A percentile compares a stretch with the other conserved stretches of the same genome.
These are phyloP conservation scores for Suhomyces vadensis DNA, from an alignment of 805 yeast species.

Conservation along the genomic window DNA sequence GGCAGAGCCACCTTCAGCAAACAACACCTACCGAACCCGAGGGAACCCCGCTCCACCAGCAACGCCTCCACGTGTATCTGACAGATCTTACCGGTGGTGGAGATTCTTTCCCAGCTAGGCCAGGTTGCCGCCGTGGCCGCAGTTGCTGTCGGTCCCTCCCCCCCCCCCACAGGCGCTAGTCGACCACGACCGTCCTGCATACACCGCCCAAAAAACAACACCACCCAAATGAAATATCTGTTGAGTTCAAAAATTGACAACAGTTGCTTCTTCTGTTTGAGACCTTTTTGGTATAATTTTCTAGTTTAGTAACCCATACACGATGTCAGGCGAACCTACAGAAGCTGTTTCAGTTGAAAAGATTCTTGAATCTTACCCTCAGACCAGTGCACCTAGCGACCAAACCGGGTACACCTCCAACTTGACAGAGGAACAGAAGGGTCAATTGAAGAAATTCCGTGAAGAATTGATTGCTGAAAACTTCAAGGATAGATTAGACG, in stretches of 20 bases:
- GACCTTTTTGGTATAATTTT: too few species aligned
- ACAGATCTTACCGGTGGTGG: too few species aligned
- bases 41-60: too few species aligned
- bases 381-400: slow-evolving; percentile 56
- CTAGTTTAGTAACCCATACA: too few species aligned
- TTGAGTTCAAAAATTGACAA: slow-evolving; percentile 1
- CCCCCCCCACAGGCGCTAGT: too few species aligned
- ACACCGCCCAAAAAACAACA: not conserved
- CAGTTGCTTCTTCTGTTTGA: not conserved
- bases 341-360: slow-evolving; percentile 21
- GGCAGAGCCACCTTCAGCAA: too few species aligned
- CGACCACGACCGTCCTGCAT: slow-evolving; percentile 1
- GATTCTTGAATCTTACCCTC: slow-evolving; percentile 65
- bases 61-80: too few species aligned
- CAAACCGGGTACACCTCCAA: slow-evolving; percentile 82
- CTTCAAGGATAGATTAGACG: slow-evolving; percentile 78
- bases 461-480: slow-evolving; percentile 61
- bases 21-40: too few species aligned
- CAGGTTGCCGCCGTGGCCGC: not conserved
- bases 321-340: slow-evolving; percentile 1
- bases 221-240: slow-evolving; percentile 1
- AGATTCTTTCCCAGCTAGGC: too few species aligned
- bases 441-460: slow-evolving; percentile 58
- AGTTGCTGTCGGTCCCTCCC: too few species aligned
- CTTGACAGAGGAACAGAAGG: slow-evolving; percentile 67